Evolutionary conservation across 2,329 filamentous ascomycete species (phyloP).

Genomic region (Fusarium nelsonii): DNA sequence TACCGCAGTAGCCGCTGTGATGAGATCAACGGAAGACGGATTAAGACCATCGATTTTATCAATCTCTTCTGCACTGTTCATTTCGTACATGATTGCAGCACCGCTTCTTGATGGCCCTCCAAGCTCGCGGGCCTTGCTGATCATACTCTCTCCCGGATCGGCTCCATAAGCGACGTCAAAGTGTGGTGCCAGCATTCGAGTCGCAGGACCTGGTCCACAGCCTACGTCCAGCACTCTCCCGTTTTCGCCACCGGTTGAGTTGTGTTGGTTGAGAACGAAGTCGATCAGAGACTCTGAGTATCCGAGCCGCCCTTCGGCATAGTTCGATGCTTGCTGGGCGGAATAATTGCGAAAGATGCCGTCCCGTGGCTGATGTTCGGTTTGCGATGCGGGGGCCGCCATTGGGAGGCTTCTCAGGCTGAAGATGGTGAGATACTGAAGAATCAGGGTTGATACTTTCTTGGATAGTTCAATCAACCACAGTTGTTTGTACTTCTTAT

Average conservation of each 20-base stretch:
- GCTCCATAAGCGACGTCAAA: slow-evolving; percentile 7
- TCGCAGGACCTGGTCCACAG: slow-evolving; percentile 6
- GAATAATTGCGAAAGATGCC: slow-evolving; percentile 13
- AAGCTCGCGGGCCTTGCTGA: background rate
- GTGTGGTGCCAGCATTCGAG: slow-evolving; percentile 1
- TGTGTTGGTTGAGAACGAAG: background rate
- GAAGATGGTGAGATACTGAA: too few relatives aligned
- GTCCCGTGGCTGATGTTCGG: background rate
- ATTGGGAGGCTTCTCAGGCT: background rate
- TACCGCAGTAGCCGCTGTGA: slow-evolving; percentile 19
- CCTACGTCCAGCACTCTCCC: slow-evolving; percentile 1
- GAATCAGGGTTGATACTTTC: too few relatives aligned
- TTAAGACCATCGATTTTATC: background rate
- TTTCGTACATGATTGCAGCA: rapidly evolving
- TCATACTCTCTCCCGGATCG: slow-evolving; percentile 15
- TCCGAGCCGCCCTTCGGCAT: background rate
- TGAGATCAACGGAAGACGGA: slow-evolving; percentile 4
- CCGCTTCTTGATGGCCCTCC: background rate
- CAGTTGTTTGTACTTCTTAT: background rate
- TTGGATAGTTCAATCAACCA: background rate
- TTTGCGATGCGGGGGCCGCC: background rate
- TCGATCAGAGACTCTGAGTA: background rate
- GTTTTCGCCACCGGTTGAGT: background rate
- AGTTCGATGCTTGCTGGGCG: slow-evolving; percentile 5
- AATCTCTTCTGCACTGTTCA: background rate